Percentiles rank a stretch among this genome's conserved stretches.
Conservation (phyloP, 1,139 yeast genomes). For the Diutina ranongensis region DNA sequence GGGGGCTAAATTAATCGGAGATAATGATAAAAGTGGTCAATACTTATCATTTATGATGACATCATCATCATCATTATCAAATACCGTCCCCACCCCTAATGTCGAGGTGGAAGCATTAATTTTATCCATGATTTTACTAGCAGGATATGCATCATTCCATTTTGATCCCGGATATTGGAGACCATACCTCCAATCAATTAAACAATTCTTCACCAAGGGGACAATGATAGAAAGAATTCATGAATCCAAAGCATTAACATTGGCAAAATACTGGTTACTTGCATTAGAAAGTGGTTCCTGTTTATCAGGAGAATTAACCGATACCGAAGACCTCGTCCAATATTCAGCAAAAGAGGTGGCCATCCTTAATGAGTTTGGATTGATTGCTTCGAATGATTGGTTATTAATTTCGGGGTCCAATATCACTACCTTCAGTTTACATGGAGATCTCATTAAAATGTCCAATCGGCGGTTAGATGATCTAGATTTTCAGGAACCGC, state of each 20-base stretch:
- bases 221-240: neutral
- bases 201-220: neutral
- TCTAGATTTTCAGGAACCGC: neutral
- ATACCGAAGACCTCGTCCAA: neutral
- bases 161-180: neutral
- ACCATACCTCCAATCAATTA: neutral
- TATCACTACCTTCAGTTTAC: neutral
- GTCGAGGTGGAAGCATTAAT: neutral
- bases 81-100: neutral
- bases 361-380: neutral
- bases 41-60: neutral
- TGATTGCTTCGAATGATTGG: neutral
- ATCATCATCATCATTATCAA: neutral
- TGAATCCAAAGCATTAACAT: neutral
- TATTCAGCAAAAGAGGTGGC: neutral
- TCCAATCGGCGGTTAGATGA: neutral
- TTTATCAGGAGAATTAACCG: too few species aligned
- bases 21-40: neutral
- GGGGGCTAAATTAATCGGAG: slow-evolving; percentile 41
- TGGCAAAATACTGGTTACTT: neutral
- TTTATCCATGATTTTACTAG: neutral
- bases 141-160: neutral
- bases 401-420: neutral
- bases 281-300: too few species aligned
- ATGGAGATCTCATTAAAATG: neutral